Percentiles rank a stretch among this genome's conserved stretches.
These are phyloP conservation scores for Xylariomycetidae sp. DNA, from an alignment of 2,329 filamentous ascomycete genomes.

Conservation along the genomic window DNA sequence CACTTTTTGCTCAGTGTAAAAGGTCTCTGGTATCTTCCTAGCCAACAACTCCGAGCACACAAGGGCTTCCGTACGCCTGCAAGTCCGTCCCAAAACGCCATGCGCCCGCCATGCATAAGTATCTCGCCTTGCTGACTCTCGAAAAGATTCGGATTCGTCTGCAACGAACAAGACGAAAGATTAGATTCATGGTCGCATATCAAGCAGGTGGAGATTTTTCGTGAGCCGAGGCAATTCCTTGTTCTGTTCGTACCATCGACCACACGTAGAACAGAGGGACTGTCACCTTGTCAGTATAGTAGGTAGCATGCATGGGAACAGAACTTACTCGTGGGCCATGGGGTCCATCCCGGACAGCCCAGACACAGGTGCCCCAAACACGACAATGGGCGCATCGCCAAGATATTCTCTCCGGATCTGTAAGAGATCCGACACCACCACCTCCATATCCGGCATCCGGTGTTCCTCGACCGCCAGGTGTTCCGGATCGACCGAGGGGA, in stretches of 20 bases:
- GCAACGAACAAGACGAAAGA: constrained; percentile 1
- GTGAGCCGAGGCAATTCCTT: constrained; percentile 76
- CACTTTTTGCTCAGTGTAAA: no score
- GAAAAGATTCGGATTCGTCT: no score
- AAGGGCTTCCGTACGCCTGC: not conserved
- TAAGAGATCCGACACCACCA: constrained; percentile 60
- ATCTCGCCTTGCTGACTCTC: no score
- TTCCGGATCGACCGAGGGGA: constrained; percentile 65
- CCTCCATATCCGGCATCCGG: constrained; percentile 75
- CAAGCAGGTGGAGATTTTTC: constrained; percentile 57
- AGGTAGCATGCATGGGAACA: constrained; percentile 8
- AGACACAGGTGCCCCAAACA: constrained; percentile 85
- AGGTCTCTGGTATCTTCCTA: constrained; percentile 5
- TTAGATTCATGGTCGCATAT: constrained; percentile 15
- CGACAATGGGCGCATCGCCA: constrained; percentile 89
- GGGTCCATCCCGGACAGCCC: constrained; percentile 92
- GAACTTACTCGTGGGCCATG: constrained; percentile 70
- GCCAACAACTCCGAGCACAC: constrained; percentile 5
- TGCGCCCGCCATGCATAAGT: constrained; percentile 1
- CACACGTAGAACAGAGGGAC: constrained; percentile 92
- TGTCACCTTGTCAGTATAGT: constrained; percentile 32
- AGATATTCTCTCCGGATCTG: constrained; percentile 70
- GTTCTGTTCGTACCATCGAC: constrained; percentile 82
- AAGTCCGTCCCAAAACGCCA: constrained; percentile 4
- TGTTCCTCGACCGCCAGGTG: constrained; percentile 69